Base-by-base conservation (phyloP, 108 stramenopile genomes). In the Hondaea fermentalgiana region DNA sequence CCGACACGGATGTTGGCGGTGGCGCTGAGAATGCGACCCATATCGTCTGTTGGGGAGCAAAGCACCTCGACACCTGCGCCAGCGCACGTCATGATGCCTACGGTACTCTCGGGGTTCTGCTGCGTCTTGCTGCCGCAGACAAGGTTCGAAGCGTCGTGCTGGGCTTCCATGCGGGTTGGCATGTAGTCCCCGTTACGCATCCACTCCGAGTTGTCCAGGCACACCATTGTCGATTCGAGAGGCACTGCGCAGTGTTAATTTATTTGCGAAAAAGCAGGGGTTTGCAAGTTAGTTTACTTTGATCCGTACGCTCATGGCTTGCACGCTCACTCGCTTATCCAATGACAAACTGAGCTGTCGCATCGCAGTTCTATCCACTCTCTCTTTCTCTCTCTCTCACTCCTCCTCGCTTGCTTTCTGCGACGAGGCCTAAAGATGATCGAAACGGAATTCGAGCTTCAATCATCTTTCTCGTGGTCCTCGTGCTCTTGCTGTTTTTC, bases 111-210 rank as follows among this genome's bases (percentile, higher is more conserved):
- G 47, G 99, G 98, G 92, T 98, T 98, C 51, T 93, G 92, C 60
- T 96, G 94, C 14, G 96, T 97, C 90, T 97, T 98, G 91, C 94
- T 92, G 28, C 95, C 95, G 87, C 96, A 96, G 88, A 99, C 90
- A 59, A 98, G 91, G 91, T 98, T 98, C 72, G 97, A 97, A 0
- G 99, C 99, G 92, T 98, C 99, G 88, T 96, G 94, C 92, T 98
- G 98, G 35, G 98, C 97, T 88, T 98, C 97, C 91, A 98, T 92
- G 44, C 99, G 97, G n/a, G 97, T 96, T 25, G 99, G 99, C 60
- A 96, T 91, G 95, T 97, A 99, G 90, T 99, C 99, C 21, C 98
- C 98, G 91, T 99, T 99, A 59, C 99, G 92, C 97, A 98, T 98
- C 92, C 94, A 97, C 91, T 99, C 97, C 88, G 97, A 97, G 91